Evolutionary conservation across 192 early-diverging fungal species (phyloP).

Genomic region (Coemansia aciculifera): DNA sequence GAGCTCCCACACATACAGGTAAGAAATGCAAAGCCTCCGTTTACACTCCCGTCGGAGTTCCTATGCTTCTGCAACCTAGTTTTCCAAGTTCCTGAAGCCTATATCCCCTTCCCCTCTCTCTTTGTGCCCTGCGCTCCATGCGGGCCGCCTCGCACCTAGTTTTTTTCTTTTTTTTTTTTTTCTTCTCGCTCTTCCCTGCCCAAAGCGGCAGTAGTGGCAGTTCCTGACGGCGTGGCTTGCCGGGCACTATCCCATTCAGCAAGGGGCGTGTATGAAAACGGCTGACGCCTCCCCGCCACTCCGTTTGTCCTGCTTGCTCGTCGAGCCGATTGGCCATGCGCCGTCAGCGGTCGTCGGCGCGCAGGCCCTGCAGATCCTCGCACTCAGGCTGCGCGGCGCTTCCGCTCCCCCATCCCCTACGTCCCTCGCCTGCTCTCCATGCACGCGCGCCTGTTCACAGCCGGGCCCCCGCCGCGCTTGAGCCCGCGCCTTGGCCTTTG

Average conservation of each 20-base stretch:
- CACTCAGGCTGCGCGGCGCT: constrained; percentile 1
- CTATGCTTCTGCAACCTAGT: neutral
- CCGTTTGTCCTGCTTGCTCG: neutral
- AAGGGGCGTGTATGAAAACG: constrained; percentile 13
- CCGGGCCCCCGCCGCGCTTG: neutral
- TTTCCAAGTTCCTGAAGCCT: neutral
- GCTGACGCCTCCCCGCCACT: constrained; percentile 8
- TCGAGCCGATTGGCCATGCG: constrained; percentile 11
- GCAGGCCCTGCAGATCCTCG: constrained; percentile 6
- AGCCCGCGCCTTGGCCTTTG: neutral
- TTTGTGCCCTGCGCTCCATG: neutral
- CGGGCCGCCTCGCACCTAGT: constrained; percentile 3
- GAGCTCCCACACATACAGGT: neutral
- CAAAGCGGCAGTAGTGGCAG: constrained; percentile 2
- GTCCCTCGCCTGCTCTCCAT: neutral
- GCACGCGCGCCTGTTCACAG: constrained; percentile 11
- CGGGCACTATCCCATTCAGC: constrained; percentile 14
- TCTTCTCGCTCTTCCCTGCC: neutral
- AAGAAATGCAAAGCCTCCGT: neutral
- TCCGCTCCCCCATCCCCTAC: neutral
- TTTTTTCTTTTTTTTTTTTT: neutral
- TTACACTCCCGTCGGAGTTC: neutral
- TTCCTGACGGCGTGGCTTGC: constrained; percentile 8
- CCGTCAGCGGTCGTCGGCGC: constrained; percentile 6
- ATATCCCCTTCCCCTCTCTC: no score